A percentile compares a stretch with the other conserved stretches of the same genome.
Conservation (phyloP, 176 grass and related monocot species). For the Oryza nivara region DNA sequence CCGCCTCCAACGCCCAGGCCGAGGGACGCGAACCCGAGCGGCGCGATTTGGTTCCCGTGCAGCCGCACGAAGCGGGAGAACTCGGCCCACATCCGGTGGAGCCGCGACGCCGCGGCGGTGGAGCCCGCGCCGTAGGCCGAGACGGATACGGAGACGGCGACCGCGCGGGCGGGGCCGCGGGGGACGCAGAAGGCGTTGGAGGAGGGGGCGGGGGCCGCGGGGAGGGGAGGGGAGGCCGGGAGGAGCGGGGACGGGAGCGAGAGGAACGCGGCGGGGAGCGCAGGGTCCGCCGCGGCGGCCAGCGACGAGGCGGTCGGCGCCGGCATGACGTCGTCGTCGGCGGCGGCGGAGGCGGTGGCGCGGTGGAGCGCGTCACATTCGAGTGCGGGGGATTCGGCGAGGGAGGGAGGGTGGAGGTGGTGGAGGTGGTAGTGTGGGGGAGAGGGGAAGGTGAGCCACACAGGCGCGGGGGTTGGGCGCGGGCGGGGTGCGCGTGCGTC, state of each 20-base stretch:
- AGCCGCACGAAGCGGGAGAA: constrained; percentile 69
- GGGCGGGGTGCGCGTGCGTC: constrained; percentile 4
- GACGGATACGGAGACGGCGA: constrained; percentile 30
- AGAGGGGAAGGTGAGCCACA: constrained; percentile 49
- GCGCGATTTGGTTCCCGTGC: constrained; percentile 65
- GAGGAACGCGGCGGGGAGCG: constrained; percentile 51
- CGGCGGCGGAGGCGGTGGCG: neutral
- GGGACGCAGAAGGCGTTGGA: constrained; percentile 53
- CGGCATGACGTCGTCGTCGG: constrained; percentile 47
- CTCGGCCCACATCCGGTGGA: constrained; percentile 59
- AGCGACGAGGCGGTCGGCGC: constrained; percentile 33
- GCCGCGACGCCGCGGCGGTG: constrained; percentile 5
- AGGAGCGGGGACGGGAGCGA: constrained; percentile 47
- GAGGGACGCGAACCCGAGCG: constrained; percentile 76
- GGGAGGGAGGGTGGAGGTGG: neutral
- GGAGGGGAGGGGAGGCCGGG: constrained; percentile 46
- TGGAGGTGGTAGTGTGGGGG: neutral
- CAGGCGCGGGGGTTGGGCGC: neutral
- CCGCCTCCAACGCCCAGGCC: constrained; percentile 26
- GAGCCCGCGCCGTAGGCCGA: constrained; percentile 21
- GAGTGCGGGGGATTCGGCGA: neutral
- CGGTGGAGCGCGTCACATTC: constrained; percentile 10
- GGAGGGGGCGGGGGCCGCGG: neutral
- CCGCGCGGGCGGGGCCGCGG: constrained; percentile 34
- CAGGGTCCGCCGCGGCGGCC: constrained; percentile 32